Base-by-base conservation (phyloP, 345 rosid species). In the Linum trigynum region DNA sequence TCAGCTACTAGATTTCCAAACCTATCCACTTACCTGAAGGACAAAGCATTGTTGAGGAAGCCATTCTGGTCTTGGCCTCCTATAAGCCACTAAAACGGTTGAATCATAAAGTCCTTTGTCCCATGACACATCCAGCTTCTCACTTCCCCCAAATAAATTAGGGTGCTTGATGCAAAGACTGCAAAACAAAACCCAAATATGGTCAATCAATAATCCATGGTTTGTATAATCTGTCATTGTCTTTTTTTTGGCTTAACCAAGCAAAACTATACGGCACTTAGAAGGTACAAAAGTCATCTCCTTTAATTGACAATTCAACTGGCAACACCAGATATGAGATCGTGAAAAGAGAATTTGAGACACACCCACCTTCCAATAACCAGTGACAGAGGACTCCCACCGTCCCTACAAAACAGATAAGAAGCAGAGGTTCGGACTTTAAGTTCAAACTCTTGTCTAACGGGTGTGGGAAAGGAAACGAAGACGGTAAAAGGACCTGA, bases 81-180 rank as follows among this genome's bases (percentile, higher is more conserved):
- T 69, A 65, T 81, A 92, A 75, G 96, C 96, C 60, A 90, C 73
- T 56, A 87, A 63, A n/a, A 87, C 74, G 75, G 87, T 92, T 51
- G 97, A 92, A 83, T 92, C 96, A 71, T 72, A 92, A 12, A 90
- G 76, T 51, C 97, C 98, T 71, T 90, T 92, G 72, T 92, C 88
- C 98, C 87, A 92, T 0, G 91, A 86, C 16, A 92, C 87, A 72
- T 92, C 98, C 15, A 92, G 96, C 87, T 90, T 92, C 79, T 92
- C 98, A 55, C 96, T 92, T 74, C 98, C 98, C 72, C 97, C 98
- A 81, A 90, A 92, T 73, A 92, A 77, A 80, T 92, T 90, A 7
- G 98, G 91, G 77, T 92, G 97, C 72, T 88, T 92, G 64, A 92
- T 80, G 74, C 91, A 87, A 63, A 92, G 87, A 74, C 98, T 92